Evolutionary conservation across 1,284 basidiomycete genomes (phyloP).

Genomic region (Ustilago tritici): DNA sequence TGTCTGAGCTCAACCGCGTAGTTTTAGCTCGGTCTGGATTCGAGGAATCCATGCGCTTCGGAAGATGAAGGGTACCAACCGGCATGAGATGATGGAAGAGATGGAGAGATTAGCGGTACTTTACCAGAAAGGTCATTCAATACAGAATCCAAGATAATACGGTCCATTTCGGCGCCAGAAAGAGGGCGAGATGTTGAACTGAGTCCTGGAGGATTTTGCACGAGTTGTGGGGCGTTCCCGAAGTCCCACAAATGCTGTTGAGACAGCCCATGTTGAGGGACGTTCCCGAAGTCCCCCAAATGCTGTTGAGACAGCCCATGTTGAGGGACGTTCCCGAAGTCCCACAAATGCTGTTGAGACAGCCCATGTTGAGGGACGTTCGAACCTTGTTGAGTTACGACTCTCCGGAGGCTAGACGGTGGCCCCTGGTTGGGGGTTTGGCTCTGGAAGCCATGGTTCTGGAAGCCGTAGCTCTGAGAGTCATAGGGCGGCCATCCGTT

Average conservation of each 20-base stretch:
- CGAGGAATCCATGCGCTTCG: too few relatives aligned
- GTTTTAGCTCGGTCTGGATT: too few relatives aligned
- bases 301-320: background rate
- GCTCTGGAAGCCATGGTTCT: background rate
- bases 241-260: background rate
- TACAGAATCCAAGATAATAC: background rate
- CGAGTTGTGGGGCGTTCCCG: background rate
- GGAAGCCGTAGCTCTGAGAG: too few relatives aligned
- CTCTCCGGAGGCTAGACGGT: too few relatives aligned
- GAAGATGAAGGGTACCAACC: too few relatives aligned
- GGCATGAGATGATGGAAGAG: background rate
- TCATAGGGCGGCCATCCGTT: background rate
- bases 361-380: too few relatives aligned
- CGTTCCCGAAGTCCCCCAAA: too few relatives aligned
- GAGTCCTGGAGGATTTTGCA: background rate
- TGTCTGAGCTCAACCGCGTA: too few relatives aligned
- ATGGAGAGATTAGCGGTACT: accelerated
- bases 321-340: background rate
- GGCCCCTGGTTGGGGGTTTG: too few relatives aligned
- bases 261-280: too few relatives aligned
- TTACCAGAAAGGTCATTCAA: accelerated
- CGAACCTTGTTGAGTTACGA: too few relatives aligned
- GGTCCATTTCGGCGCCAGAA: background rate
- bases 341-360: background rate
- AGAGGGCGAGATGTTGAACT: background rate